Percentiles rank a stretch among this genome's conserved stretches.
These are phyloP conservation scores for Starmerella apis DNA, from an alignment of 805 yeast species.

Conservation along the genomic window DNA sequence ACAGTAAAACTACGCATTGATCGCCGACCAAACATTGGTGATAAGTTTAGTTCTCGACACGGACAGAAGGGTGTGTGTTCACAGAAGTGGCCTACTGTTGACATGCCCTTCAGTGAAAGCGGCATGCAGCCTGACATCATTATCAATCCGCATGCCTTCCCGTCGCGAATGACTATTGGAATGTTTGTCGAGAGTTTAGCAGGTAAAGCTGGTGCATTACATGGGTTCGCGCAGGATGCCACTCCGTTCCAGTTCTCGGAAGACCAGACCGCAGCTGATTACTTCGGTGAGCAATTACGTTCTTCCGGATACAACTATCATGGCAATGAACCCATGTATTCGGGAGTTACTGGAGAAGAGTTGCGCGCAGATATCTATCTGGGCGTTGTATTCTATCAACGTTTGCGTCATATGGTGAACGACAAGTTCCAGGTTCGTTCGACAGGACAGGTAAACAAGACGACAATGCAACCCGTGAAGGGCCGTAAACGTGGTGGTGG, in stretches of 20 bases:
- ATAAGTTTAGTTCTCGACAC: constrained; percentile 93
- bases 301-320: constrained; percentile 92
- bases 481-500: constrained; percentile 99
- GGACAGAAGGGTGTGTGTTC: constrained; percentile 99
- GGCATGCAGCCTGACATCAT: constrained; percentile 97
- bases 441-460: constrained; percentile 92
- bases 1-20: constrained; percentile 85
- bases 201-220: constrained; percentile 98
- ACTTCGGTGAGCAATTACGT: constrained; percentile 84
- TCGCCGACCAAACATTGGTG: constrained; percentile 91
- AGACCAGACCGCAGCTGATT: constrained; percentile 91
- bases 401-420: constrained; percentile 98
- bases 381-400: constrained; percentile 95
- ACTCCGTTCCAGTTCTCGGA: constrained; percentile 95
- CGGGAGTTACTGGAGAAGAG: constrained; percentile 98
- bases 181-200: constrained; percentile 98
- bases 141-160: constrained; percentile 98
- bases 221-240: constrained; percentile 93
- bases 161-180: constrained; percentile 99
- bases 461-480: constrained; percentile 98
- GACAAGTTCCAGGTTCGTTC: constrained; percentile 99
- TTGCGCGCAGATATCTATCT: constrained; percentile 89
- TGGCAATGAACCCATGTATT: constrained; percentile 98
- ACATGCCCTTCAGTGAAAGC: constrained; percentile 92
- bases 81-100: constrained; percentile 93